Conservation (phyloP, 495 filamentous ascomycete species). For the Lasiosphaeria miniovina region DNA sequence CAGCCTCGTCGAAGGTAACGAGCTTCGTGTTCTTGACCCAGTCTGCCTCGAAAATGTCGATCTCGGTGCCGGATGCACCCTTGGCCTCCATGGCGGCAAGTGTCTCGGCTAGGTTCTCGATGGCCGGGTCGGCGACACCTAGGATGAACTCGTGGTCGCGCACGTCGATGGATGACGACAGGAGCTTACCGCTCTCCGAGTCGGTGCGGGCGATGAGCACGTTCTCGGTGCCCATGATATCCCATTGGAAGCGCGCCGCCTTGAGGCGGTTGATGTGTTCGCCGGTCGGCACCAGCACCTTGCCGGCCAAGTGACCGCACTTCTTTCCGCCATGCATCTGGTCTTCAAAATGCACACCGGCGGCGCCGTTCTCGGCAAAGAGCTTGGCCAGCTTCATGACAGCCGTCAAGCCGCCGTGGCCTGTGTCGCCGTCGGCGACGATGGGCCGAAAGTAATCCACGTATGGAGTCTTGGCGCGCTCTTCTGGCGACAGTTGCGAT, state of each 20-base stretch:
- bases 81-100: slow-evolving; percentile 84
- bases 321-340: slow-evolving; percentile 98
- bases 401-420: slow-evolving; percentile 84
- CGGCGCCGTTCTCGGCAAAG: slow-evolving; percentile 97
- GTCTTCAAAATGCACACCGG: slow-evolving; percentile 96
- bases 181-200: slow-evolving; percentile 85
- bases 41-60: slow-evolving; percentile 78
- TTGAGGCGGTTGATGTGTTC: slow-evolving; percentile 95
- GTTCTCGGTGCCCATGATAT: slow-evolving; percentile 93
- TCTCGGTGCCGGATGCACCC: slow-evolving; percentile 73
- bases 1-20: slow-evolving; percentile 89
- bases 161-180: slow-evolving; percentile 86
- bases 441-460: slow-evolving; percentile 92
- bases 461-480: slow-evolving; percentile 74
- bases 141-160: slow-evolving; percentile 96
- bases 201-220: slow-evolving; percentile 93
- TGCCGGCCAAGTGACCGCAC: slow-evolving; percentile 94
- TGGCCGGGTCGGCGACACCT: slow-evolving; percentile 68
- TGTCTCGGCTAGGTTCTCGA: slow-evolving; percentile 78
- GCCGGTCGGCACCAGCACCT: slow-evolving; percentile 88
- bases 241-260: slow-evolving; percentile 94
- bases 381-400: slow-evolving; percentile 96
- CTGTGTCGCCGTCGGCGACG: slow-evolving; percentile 96
- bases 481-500: slow-evolving; percentile 67
- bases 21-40: slow-evolving; percentile 89